Percentiles rank a stretch among this genome's conserved stretches.
Conservation (phyloP, 1,139 yeast species). For the Protomyces inundatus region DNA sequence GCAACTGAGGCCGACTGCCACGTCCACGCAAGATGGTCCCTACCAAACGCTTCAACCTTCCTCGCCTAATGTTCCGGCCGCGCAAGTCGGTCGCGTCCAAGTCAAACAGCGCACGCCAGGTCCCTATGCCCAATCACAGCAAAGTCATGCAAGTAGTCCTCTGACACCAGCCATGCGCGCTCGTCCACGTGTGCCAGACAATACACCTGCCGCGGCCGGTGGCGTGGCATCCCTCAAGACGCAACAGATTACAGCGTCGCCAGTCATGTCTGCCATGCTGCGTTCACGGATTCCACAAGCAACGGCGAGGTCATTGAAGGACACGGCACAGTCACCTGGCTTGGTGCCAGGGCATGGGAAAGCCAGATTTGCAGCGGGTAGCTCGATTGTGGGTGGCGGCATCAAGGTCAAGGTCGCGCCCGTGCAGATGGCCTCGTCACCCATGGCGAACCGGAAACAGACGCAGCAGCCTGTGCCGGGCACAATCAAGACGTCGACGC, state of each 20-base stretch:
- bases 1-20: background rate
- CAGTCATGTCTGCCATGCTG: slow-evolving; percentile 15
- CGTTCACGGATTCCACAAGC: background rate
- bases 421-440: background rate
- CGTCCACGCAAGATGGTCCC: background rate
- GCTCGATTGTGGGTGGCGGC: slow-evolving; percentile 2
- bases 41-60: background rate
- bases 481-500: background rate
- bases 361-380: background rate
- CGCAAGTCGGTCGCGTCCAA: background rate
- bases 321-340: background rate
- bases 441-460: too few species aligned
- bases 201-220: background rate
- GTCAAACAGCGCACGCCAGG: background rate
- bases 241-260: slow-evolving; percentile 3
- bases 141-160: too few species aligned
- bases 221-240: background rate
- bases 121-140: background rate
- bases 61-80: background rate
- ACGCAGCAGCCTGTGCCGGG: background rate
- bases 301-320: background rate
- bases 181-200: background rate
- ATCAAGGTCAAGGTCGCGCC: slow-evolving; percentile 6
- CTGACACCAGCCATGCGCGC: background rate
- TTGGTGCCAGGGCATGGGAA: background rate